These are phyloP conservation scores for Exophiala spinifera DNA, from an alignment of 2,329 filamentous ascomycete genomes.

Conservation along the genomic window DNA sequence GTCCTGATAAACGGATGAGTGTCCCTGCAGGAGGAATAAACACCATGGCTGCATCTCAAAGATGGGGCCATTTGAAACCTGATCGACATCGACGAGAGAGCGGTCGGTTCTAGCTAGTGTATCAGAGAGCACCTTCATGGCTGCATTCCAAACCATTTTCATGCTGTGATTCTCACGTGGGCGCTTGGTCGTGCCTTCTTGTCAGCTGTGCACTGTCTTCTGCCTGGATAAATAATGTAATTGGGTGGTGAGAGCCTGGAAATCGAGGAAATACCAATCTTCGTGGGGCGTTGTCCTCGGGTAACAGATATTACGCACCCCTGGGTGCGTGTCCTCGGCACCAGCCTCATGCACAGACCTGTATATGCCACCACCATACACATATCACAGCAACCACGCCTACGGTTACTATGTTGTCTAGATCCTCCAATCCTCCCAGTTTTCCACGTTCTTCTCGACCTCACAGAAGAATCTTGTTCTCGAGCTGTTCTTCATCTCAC, in stretches of 20 bases:
- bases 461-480: constrained; percentile 7
- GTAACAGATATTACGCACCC: too few species aligned
- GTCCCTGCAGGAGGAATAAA: constrained; percentile 36
- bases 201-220: constrained; percentile 1
- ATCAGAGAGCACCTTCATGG: neutral
- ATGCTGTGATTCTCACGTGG: neutral
- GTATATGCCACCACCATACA: constrained; percentile 20
- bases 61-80: constrained; percentile 33
- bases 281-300: constrained; percentile 17
- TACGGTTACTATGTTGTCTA: constrained; percentile 15
- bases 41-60: constrained; percentile 35
- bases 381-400: constrained; percentile 29
- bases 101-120: constrained; percentile 30
- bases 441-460: constrained; percentile 11
- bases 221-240: neutral
- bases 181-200: constrained; percentile 9
- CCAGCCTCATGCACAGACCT: constrained; percentile 21
- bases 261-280: constrained; percentile 12
- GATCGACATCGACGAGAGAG: constrained; percentile 31
- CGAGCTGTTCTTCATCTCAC: constrained; percentile 1
- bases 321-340: constrained; percentile 15
- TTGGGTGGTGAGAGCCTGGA: constrained; percentile 2
- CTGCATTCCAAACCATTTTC: neutral
- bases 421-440: constrained; percentile 4
- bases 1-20: constrained; percentile 44